A percentile compares a stretch with the other conserved stretches of the same genome.
phyloP scores from a whole-genome alignment of 192 early-diverging fungal genomes.

The Jimgerdemannia flammicorona region DNA sequence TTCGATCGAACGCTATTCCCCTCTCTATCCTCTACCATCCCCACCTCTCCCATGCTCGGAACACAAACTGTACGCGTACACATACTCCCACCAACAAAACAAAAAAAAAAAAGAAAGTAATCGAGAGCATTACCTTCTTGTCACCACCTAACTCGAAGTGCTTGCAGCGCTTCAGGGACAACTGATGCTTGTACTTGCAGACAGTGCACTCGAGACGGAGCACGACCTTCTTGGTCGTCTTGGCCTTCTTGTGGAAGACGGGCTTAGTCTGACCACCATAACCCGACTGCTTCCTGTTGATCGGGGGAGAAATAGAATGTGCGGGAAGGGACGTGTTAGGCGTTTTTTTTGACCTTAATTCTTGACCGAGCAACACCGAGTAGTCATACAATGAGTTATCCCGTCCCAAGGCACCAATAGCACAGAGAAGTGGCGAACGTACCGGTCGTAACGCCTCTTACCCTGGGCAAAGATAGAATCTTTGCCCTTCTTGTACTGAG shows the following conservation, averaged over 20 bases:
- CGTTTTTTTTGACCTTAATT: neutral
- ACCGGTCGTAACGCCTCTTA: conserved; percentile 52
- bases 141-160: conserved; percentile 99
- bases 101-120: conserved; percentile 8
- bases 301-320: neutral
- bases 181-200: conserved; percentile 99
- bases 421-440: neutral
- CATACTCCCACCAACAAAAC: conserved; percentile 1
- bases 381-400: too few relatives aligned
- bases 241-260: conserved; percentile 99
- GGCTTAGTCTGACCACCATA: conserved; percentile 99
- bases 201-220: conserved; percentile 97
- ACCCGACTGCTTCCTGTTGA: conserved; percentile 88
- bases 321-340: neutral
- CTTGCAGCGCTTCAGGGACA: conserved; percentile 98
- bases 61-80: too few relatives aligned
- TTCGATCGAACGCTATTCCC: neutral
- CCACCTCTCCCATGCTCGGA: neutral
- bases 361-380: too few relatives aligned
- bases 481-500: conserved; percentile 99
- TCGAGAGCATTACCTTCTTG: conserved; percentile 78
- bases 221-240: conserved; percentile 99
- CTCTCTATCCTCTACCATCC: neutral
- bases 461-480: conserved; percentile 99
- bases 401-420: too few relatives aligned